A percentile compares a stretch with the other conserved stretches of the same genome.
Conservation (phyloP, 352 stramenopile genomes). For the Pythium dissimile region DNA sequence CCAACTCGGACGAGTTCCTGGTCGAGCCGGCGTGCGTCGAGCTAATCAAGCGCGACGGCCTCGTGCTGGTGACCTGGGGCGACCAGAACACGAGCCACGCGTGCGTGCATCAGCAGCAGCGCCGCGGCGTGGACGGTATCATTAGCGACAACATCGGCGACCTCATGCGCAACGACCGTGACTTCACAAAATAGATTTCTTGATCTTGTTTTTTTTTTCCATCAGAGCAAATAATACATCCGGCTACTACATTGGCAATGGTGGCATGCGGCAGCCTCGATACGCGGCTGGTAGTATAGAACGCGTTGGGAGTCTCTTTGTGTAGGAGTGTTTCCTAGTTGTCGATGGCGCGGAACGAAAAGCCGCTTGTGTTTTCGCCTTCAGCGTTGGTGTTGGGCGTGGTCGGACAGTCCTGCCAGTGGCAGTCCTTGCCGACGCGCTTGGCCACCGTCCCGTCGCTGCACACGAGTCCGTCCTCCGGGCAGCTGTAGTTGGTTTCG, state of each 20-base stretch:
- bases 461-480: constrained; percentile 38
- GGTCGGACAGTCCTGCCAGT: background rate
- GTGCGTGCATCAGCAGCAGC: constrained; percentile 69
- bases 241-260: background rate
- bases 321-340: too few relatives aligned
- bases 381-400: background rate
- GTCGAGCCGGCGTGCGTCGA: constrained; percentile 40
- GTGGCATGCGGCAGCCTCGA: too few relatives aligned
- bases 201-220: too few relatives aligned
- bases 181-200: too few relatives aligned
- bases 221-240: background rate
- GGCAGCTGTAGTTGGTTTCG: too few relatives aligned
- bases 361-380: background rate
- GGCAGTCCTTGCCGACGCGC: constrained; percentile 29
- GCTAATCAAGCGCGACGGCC: constrained; percentile 43
- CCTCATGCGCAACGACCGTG: constrained; percentile 34
- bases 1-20: constrained; percentile 71
- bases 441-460: constrained; percentile 8
- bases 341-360: background rate
- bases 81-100: constrained; percentile 78
- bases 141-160: constrained; percentile 85
- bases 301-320: too few relatives aligned
- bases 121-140: constrained; percentile 60
- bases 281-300: too few relatives aligned
- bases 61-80: constrained; percentile 67